A percentile compares a stretch with the other conserved stretches of the same genome.
Evolutionary conservation across 1,139 yeast genomes (phyloP).

Genomic region (Saccharomycopsis hybrid): DNA sequence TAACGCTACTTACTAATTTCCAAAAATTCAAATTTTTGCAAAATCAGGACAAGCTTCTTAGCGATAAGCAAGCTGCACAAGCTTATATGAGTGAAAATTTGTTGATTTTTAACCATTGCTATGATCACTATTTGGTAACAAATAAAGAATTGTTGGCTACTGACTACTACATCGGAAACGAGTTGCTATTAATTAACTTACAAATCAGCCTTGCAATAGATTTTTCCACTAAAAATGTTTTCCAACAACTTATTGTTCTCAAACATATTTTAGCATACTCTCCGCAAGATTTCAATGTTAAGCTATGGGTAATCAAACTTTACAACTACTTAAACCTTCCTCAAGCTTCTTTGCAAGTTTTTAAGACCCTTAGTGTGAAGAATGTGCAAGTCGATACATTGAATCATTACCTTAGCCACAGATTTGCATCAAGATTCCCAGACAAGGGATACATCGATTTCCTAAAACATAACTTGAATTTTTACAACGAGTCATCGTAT

Average conservation of each 20-base stretch:
- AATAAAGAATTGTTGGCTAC: constrained; percentile 24
- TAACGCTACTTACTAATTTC: constrained; percentile 42
- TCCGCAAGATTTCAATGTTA: constrained; percentile 57
- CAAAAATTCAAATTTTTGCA: constrained; percentile 37
- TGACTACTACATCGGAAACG: constrained; percentile 63
- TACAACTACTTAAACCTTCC: constrained; percentile 56
- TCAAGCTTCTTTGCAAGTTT: constrained; percentile 44
- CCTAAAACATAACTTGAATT: constrained; percentile 27
- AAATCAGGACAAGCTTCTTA: constrained; percentile 19
- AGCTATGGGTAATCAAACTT: constrained; percentile 64
- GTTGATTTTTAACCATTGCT: constrained; percentile 2
- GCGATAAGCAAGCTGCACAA: constrained; percentile 1
- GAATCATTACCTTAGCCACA: constrained; percentile 47
- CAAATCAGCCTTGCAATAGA: constrained; percentile 25
- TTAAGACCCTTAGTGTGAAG: constrained; percentile 53
- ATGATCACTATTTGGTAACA: background rate
- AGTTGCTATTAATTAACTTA: constrained; percentile 49
- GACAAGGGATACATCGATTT: constrained; percentile 23
- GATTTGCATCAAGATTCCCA: constrained; percentile 40
- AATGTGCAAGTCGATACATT: constrained; percentile 77
- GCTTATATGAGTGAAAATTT: constrained; percentile 2
- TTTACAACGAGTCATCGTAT: constrained; percentile 42
- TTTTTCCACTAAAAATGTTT: constrained; percentile 21
- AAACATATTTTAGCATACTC: constrained; percentile 46
- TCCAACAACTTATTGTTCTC: constrained; percentile 30